phyloP scores from a whole-genome alignment of 306 rosid genomes.

The Neltuma alba region DNA sequence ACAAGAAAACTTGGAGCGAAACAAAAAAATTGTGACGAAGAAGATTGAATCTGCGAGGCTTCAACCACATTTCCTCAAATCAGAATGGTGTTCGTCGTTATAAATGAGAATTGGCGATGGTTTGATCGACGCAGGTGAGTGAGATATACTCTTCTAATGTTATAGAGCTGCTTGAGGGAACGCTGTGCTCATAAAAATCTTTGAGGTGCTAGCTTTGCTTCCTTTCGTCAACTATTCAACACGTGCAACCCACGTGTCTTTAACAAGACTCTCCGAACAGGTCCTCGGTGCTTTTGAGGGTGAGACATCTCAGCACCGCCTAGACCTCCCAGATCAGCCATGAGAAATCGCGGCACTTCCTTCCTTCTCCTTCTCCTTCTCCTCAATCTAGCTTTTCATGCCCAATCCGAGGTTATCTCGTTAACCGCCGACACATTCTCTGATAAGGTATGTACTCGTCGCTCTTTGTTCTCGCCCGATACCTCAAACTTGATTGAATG shows the following conservation, averaged over 20 bases:
- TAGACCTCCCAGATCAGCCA: constrained; percentile 28
- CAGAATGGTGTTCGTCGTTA: not conserved
- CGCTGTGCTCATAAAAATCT: too few species aligned
- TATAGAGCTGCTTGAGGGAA: too few species aligned
- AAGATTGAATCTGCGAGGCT: too few species aligned
- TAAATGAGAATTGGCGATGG: too few species aligned
- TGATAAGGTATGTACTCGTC: constrained; percentile 68
- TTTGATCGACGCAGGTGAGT: too few species aligned
- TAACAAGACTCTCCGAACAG: not conserved
- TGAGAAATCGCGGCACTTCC: constrained; percentile 35
- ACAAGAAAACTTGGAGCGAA: too few species aligned
- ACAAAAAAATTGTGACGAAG: not conserved
- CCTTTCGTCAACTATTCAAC: not conserved
- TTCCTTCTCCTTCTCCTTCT: constrained; percentile 41
- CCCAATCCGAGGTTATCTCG: constrained; percentile 72
- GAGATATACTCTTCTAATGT: too few species aligned
- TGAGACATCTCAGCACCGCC: not conserved
- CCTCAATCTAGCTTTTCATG: constrained; percentile 34
- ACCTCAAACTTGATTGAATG: not conserved
- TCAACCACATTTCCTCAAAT: not conserved
- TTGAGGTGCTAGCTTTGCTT: not conserved
- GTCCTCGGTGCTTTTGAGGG: not conserved
- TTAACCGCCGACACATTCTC: constrained; percentile 87
- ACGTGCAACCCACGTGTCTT: constrained; percentile 45
- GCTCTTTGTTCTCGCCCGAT: not conserved